Base-by-base conservation (phyloP, 2,329 filamentous ascomycete genomes). In the Stagonosporopsis cucurbitacearum region DNA sequence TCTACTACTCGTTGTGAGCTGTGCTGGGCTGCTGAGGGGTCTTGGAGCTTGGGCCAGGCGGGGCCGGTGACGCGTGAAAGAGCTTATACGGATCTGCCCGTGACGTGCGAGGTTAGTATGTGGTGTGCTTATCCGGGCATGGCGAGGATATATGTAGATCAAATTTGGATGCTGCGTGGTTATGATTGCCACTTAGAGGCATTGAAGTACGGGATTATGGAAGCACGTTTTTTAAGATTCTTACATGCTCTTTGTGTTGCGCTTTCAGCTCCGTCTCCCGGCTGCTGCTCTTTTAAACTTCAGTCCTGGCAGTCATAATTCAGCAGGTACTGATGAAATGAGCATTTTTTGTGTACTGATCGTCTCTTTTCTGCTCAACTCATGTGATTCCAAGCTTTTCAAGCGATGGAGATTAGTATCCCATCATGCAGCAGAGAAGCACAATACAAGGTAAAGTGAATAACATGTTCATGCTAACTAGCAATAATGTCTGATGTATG, bases 381-480 rank as follows among this genome's bases (percentile, higher is more conserved):
- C 30, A 32, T 15, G 13, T 32, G 3, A n/a, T n/a, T n/a, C n/a
- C n/a, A n/a, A n/a, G n/a, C n/a, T n/a, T n/a, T n/a, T n/a, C n/a
- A n/a, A n/a, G n/a, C n/a, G n/a, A n/a, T n/a, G 25, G 25, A 26
- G 25, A 26, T 9, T 5, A 26, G 9, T 26, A 26, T 12, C 28
- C 28, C 13, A 9, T 30, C 28, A 12, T 8, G 28, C 4, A 30
- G 28, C n/a, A 2, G 11, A 30, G 11, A 12, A 12, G 13, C 28
- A 11, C 28, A 2, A 30, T 11, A 30, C 11, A 30, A 8, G 12
- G 5, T 44, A 7, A 36, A 48, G 19, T 43, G 23, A 37, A 22
- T 49, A 52, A 57, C 54, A 57, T 57, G 54, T 57, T 57, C 54
- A 48, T 52, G 54, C 54, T 52, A 17, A 19, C 42, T 51, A 57